Conservation (phyloP, 1,284 basidiomycete genomes). For the Boletus smithii region DNA sequence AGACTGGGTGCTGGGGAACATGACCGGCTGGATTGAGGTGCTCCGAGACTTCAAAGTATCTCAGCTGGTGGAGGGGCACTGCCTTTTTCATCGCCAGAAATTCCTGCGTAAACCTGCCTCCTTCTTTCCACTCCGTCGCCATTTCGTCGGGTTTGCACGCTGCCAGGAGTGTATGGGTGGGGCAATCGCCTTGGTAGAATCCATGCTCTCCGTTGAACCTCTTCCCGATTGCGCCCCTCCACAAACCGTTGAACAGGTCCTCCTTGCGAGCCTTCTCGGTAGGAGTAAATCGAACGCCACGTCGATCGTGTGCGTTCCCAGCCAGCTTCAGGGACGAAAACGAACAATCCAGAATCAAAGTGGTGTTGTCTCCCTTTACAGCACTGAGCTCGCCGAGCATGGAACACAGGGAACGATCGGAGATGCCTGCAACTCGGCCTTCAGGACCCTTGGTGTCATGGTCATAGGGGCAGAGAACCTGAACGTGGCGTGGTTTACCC, state of each 20-base stretch:
- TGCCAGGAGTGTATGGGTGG: constrained; percentile 51
- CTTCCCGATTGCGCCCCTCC: constrained; percentile 45
- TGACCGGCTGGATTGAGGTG: constrained; percentile 36
- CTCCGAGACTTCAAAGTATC: constrained; percentile 48
- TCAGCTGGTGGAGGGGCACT: constrained; percentile 49
- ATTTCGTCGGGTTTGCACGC: constrained; percentile 51
- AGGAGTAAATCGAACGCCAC: constrained; percentile 52
- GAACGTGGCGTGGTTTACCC: constrained; percentile 42
- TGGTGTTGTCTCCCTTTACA: constrained; percentile 64
- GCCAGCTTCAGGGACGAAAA: constrained; percentile 47
- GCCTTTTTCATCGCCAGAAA: constrained; percentile 47
- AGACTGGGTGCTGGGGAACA: constrained; percentile 46
- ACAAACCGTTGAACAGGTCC: constrained; percentile 52
- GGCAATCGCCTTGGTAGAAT: constrained; percentile 43
- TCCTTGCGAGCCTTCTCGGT: constrained; percentile 47
- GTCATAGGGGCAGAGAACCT: constrained; percentile 63
- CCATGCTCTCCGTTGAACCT: constrained; percentile 39
- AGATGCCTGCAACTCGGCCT: constrained; percentile 56
- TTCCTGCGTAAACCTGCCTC: constrained; percentile 55
- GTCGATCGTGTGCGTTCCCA: constrained; percentile 41
- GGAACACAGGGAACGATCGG: constrained; percentile 58
- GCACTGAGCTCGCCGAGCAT: constrained; percentile 53
- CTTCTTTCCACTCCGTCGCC: constrained; percentile 56
- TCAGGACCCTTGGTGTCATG: constrained; percentile 47
- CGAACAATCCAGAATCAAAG: constrained; percentile 61